Percentiles rank a stretch among this genome's conserved stretches.
These are phyloP conservation scores for Aspergillus novofumigatus DNA, from an alignment of 2,329 filamentous ascomycete species.

Conservation along the genomic window DNA sequence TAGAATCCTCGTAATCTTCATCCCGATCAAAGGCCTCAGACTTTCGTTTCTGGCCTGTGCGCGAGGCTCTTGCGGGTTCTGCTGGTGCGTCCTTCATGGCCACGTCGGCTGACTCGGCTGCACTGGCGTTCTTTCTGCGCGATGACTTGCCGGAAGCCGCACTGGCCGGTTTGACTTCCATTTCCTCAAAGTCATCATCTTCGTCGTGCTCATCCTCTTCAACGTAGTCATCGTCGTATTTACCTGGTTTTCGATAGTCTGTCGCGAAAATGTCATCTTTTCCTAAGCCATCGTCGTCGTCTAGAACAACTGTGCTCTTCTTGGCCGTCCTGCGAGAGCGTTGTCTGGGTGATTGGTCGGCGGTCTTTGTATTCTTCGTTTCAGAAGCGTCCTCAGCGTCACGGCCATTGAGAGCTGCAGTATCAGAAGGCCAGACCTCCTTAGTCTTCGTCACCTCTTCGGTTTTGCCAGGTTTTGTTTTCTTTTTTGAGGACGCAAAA, in stretches of 20 bases:
- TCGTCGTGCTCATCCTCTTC: slow-evolving; percentile 53
- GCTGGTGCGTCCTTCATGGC: slow-evolving; percentile 51
- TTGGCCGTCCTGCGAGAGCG: slow-evolving; percentile 19
- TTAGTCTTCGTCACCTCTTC: slow-evolving; percentile 19
- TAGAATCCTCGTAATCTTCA: slow-evolving; percentile 53
- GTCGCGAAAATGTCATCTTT: slow-evolving; percentile 83
- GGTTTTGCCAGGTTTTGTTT: slow-evolving; percentile 42
- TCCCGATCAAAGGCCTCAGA: slow-evolving; percentile 51
- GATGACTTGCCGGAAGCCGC: slow-evolving; percentile 43
- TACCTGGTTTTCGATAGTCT: slow-evolving; percentile 62
- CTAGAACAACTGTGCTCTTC: slow-evolving; percentile 42
- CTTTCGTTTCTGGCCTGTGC: slow-evolving; percentile 52
- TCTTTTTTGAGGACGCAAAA: slow-evolving; percentile 57
- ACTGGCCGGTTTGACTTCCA: slow-evolving; percentile 58
- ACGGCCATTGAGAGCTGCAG: background rate
- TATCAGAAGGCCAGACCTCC: slow-evolving; percentile 14
- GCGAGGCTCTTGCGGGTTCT: slow-evolving; percentile 41
- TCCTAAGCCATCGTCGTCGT: slow-evolving; percentile 60
- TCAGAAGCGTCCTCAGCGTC: slow-evolving; percentile 15
- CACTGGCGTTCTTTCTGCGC: slow-evolving; percentile 30
- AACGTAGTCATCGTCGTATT: slow-evolving; percentile 64
- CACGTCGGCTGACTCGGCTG: slow-evolving; percentile 42
- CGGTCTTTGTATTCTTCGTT: slow-evolving; percentile 47
- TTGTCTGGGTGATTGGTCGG: slow-evolving; percentile 27
- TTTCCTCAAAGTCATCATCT: slow-evolving; percentile 63